Evolutionary conservation across 345 rosid species (phyloP).

Genomic region (Brassica incana): DNA sequence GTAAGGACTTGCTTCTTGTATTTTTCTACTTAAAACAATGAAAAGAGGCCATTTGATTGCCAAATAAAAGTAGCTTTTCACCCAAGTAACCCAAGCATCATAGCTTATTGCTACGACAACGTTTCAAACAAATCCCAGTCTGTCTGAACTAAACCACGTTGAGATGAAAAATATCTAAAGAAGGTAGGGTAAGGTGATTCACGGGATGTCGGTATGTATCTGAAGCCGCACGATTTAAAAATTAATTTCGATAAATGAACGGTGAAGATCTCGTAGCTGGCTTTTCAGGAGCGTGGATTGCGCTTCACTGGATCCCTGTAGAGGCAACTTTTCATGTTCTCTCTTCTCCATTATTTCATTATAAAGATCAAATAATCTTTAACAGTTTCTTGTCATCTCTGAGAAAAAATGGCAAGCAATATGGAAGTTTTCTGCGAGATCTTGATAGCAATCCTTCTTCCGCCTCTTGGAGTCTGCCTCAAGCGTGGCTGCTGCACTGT

Average conservation of each 20-base stretch:
- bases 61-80: not conserved
- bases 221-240: constrained; percentile 24
- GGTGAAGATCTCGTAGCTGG: constrained; percentile 18
- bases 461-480: constrained; percentile 87
- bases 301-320: not conserved
- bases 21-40: not conserved
- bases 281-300: not conserved
- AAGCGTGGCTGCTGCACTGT: constrained; percentile 91
- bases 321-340: constrained; percentile 1
- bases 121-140: not conserved
- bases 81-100: not conserved
- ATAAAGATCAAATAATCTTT: not conserved
- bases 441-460: constrained; percentile 75
- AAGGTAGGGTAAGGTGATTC: constrained; percentile 3
- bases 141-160: not conserved
- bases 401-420: constrained; percentile 54
- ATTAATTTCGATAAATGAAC: not conserved
- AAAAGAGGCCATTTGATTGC: not conserved
- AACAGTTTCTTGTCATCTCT: not conserved
- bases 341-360: not conserved
- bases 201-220: not conserved
- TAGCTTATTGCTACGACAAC: not conserved
- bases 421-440: constrained; percentile 81
- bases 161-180: constrained; percentile 17
- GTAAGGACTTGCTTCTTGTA: not conserved